phyloP scores from a whole-genome alignment of 768 basidiomycete species.

The Boletus sp. region DNA sequence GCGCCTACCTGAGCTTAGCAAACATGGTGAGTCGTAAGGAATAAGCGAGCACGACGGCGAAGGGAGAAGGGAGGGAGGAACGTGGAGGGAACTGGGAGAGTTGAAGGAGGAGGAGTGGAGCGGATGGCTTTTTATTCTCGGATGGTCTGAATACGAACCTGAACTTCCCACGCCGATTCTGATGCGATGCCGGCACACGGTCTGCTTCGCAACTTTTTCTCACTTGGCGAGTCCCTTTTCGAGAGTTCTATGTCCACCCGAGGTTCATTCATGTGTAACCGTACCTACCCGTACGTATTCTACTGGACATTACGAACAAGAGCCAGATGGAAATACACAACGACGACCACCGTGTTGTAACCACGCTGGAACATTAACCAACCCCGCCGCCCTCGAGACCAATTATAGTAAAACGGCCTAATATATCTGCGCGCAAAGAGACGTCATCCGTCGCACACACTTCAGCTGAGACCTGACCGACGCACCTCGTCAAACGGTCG shows the following conservation, averaged over 20 bases:
- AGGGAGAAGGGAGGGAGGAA: conserved; percentile 14
- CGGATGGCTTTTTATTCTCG: conserved; percentile 22
- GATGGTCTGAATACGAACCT: conserved; percentile 3
- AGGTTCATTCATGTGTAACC: not conserved
- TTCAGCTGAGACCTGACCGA: not conserved
- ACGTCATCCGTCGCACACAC: not conserved
- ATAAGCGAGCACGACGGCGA: not conserved
- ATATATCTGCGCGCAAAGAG: conserved; percentile 32
- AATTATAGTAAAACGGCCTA: conserved; percentile 14
- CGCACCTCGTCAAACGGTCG: conserved; percentile 94
- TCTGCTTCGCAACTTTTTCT: conserved; percentile 11
- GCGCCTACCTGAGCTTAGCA: conserved; percentile 43
- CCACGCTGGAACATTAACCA: not conserved
- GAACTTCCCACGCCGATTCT: conserved; percentile 21
- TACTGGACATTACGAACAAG: not conserved
- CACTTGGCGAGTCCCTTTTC: conserved; percentile 5
- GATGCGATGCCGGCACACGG: conserved; percentile 20
- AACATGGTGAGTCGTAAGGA: conserved; percentile 44
- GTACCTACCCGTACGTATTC: conserved; percentile 3
- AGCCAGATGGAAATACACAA: not conserved
- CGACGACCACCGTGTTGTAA: not conserved
- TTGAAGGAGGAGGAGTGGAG: not conserved
- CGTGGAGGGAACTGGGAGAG: conserved; percentile 13
- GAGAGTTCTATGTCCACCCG: conserved; percentile 11
- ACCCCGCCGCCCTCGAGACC: not conserved